These are phyloP conservation scores for Globisporangium cystogenes DNA, from an alignment of 352 stramenopile genomes.

Conservation along the genomic window DNA sequence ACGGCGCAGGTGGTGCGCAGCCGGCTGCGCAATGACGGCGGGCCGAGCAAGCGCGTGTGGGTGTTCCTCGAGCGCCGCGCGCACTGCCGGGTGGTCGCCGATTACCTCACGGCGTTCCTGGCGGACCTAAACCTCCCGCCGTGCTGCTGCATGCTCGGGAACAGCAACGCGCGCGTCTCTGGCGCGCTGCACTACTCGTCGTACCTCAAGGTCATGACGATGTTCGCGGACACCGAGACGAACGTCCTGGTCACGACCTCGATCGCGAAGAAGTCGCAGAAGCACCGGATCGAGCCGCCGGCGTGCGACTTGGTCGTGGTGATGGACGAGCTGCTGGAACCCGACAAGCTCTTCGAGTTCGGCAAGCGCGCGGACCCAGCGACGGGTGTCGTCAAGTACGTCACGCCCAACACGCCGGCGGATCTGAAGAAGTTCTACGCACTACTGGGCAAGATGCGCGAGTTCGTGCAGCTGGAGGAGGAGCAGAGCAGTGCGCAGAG, in stretches of 20 bases:
- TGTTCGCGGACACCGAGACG: constrained; percentile 45
- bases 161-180: constrained; percentile 55
- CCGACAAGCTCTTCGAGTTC: constrained; percentile 71
- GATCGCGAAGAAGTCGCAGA: constrained; percentile 48
- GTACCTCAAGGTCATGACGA: constrained; percentile 58
- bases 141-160: constrained; percentile 73
- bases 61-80: constrained; percentile 70
- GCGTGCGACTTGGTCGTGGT: constrained; percentile 63
- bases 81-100: constrained; percentile 64
- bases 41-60: constrained; percentile 30
- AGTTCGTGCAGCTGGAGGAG: constrained; percentile 39
- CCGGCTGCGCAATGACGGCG: constrained; percentile 30
- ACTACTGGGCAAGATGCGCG: constrained; percentile 56
- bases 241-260: constrained; percentile 80
- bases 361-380: constrained; percentile 30
- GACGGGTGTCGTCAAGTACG: constrained; percentile 60
- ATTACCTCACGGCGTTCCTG: constrained; percentile 63
- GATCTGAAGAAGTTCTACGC: constrained; percentile 59
- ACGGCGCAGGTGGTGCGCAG: constrained; percentile 39
- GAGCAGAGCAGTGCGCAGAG: constrained; percentile 16
- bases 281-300: constrained; percentile 31
- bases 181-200: constrained; percentile 57
- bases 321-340: constrained; percentile 74
- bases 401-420: constrained; percentile 29
- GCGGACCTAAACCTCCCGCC: constrained; percentile 35